Evolutionary conservation across 306 rosid genomes (phyloP).

Genomic region (Aeschynomene evenia): DNA sequence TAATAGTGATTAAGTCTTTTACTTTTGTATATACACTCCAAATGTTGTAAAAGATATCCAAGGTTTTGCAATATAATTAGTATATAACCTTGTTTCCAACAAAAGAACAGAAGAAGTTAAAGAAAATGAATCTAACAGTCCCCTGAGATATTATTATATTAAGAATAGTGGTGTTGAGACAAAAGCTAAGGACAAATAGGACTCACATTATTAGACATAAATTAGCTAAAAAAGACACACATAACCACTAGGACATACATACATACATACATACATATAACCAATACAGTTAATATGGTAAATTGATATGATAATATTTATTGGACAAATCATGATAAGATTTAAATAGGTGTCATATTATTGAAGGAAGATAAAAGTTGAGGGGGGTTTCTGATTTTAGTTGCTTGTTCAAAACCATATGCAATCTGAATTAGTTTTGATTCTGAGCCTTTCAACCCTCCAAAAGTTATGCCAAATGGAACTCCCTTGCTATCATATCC

Average conservation of each 20-base stretch:
- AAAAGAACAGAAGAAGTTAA: neutral
- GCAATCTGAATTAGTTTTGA: conserved; percentile 39
- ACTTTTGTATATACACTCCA: too few species aligned
- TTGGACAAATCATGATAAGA: neutral
- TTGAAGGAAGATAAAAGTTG: neutral
- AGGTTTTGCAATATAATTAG: neutral
- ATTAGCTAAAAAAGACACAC: neutral
- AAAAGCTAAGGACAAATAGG: neutral
- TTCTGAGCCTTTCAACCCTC: conserved; percentile 38
- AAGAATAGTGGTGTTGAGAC: neutral
- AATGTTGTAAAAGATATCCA: neutral
- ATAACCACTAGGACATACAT: neutral
- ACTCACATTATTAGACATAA: neutral
- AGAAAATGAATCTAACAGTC: neutral
- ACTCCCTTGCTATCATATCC: conserved; percentile 21
- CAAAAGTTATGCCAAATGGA: conserved; percentile 38
- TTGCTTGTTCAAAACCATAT: conserved; percentile 45
- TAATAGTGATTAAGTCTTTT: neutral
- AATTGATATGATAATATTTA: neutral
- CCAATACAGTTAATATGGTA: neutral
- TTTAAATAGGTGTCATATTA: neutral
- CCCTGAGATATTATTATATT: too few species aligned
- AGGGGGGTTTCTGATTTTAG: conserved; percentile 38
- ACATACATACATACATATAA: neutral
- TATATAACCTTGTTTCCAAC: neutral